phyloP scores from a whole-genome alignment of 768 basidiomycete species.

The Galerina marginata region DNA sequence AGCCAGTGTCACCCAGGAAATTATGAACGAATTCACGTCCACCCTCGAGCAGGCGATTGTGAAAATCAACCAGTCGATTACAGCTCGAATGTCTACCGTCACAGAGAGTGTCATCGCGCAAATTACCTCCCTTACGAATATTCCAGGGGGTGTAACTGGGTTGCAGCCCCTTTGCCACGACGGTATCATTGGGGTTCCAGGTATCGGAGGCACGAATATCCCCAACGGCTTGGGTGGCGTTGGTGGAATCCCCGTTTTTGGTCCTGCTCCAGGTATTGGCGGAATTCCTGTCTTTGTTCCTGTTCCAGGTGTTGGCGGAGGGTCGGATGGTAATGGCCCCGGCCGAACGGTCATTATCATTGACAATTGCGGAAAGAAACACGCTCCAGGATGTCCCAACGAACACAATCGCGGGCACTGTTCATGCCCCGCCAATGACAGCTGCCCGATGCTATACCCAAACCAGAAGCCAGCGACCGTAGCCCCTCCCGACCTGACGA shows the following conservation, averaged over 20 bases:
- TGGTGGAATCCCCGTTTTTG: background rate
- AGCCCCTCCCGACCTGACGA: background rate
- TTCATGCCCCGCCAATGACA: background rate
- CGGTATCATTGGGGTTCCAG: background rate
- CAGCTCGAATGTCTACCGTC: background rate
- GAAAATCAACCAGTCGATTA: background rate
- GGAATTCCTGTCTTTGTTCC: no score
- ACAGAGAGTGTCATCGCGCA: constrained; percentile 2
- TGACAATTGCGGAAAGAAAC: background rate
- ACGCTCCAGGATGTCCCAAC: background rate
- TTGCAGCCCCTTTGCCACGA: background rate
- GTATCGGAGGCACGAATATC: no score
- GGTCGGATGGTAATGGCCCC: background rate
- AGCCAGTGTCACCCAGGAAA: background rate
- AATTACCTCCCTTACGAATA: background rate
- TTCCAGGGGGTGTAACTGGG: background rate
- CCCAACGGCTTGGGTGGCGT: background rate
- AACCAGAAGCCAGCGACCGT: background rate
- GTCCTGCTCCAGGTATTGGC: background rate
- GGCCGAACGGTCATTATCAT: background rate
- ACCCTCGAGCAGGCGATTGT: background rate
- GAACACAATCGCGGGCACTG: background rate
- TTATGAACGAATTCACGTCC: background rate
- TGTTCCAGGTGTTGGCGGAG: background rate
- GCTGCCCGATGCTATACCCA: background rate